Evolutionary conservation across 2,329 filamentous ascomycete species (phyloP).

Genomic region (Periconia digitata): DNA sequence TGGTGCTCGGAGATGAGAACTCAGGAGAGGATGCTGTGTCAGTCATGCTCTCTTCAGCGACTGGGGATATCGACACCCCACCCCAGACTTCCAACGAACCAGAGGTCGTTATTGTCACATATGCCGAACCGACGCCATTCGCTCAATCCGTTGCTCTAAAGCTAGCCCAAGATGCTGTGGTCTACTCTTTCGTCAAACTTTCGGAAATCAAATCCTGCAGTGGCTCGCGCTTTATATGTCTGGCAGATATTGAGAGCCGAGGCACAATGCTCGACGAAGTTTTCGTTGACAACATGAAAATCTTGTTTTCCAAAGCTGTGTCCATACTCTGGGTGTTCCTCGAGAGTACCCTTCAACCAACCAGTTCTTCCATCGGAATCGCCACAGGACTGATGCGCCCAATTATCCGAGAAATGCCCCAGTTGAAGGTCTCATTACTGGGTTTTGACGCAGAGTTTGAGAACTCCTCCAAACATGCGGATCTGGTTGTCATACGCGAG

Average conservation of each 20-base stretch:
- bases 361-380: slow-evolving; percentile 6
- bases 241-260: background rate
- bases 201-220: background rate
- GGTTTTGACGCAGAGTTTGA: background rate
- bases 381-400: slow-evolving; percentile 11
- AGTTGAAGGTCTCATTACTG: background rate
- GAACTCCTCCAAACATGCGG: background rate
- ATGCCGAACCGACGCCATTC: background rate
- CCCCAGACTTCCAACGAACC: slow-evolving; percentile 3
- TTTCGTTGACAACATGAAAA: background rate
- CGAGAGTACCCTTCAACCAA: background rate
- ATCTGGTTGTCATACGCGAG: background rate
- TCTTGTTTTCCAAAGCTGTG: background rate
- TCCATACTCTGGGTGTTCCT: background rate
- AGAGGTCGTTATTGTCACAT: background rate
- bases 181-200: background rate
- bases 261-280: background rate
- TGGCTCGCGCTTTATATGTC: background rate
- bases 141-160: background rate
- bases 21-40: background rate
- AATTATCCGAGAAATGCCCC: background rate
- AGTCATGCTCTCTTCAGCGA: background rate
- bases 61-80: background rate
- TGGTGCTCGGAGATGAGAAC: slow-evolving; percentile 7
- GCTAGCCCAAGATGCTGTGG: background rate